Conservation (phyloP, 768 basidiomycete genomes). For the Termitomyces sp. region DNA sequence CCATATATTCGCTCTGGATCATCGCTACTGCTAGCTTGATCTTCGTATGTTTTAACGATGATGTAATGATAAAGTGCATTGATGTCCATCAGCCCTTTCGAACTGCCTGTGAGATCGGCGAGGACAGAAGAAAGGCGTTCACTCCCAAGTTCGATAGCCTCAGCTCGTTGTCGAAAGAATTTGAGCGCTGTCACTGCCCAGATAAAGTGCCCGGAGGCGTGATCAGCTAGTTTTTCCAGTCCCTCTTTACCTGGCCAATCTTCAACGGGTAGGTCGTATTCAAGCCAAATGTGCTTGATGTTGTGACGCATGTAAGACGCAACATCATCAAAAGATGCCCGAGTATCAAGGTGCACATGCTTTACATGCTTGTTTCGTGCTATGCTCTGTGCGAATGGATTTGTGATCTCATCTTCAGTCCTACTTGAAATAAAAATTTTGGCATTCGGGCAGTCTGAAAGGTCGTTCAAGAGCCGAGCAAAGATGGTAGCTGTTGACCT, state of each 20-base stretch:
- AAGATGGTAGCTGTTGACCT: slow-evolving; percentile 7
- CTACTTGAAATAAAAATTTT: slow-evolving; percentile 8
- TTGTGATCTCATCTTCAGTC: slow-evolving; percentile 11
- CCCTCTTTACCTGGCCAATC: background rate
- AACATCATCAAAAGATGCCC: slow-evolving; percentile 6
- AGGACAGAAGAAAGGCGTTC: background rate
- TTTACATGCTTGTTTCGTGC: slow-evolving; percentile 2
- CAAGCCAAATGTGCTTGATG: background rate
- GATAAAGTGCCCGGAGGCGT: background rate
- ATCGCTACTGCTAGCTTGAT: background rate
- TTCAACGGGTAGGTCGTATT: background rate
- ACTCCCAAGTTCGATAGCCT: background rate
- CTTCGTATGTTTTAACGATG: background rate
- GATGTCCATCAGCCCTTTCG: background rate
- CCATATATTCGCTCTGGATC: background rate
- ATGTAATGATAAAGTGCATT: background rate
- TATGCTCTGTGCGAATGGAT: slow-evolving; percentile 1
- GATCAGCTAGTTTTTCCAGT: background rate
- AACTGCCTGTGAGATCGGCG: background rate
- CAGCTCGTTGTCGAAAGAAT: background rate
- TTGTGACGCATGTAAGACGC: slow-evolving; percentile 4
- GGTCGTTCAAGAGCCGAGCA: slow-evolving; percentile 1
- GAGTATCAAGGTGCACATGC: slow-evolving; percentile 9
- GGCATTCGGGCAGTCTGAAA: slow-evolving; percentile 1
- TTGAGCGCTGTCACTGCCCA: background rate